These are phyloP conservation scores for Musa itinerans DNA, from an alignment of 176 grass and related monocot genomes.

Conservation along the genomic window DNA sequence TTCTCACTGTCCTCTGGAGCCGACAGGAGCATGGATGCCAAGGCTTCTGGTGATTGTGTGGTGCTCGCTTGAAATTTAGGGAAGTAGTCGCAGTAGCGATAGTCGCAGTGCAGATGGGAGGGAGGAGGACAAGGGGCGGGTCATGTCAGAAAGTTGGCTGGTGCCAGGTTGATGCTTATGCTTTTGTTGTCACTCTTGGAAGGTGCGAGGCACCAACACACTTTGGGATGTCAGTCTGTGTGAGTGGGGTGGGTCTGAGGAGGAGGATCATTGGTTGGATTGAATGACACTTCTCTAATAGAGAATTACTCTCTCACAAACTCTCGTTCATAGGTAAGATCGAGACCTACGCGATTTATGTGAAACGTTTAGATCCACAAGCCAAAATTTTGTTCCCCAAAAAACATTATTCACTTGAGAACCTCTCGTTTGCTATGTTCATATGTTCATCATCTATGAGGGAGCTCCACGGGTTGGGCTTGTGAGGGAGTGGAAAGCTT, in stretches of 20 bases:
- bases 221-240: background rate
- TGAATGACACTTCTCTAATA: too few relatives aligned
- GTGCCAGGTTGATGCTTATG: background rate
- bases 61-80: background rate
- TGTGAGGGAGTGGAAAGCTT: too few relatives aligned
- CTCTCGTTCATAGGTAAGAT: too few relatives aligned
- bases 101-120: background rate
- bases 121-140: background rate
- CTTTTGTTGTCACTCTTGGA: background rate
- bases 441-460: too few relatives aligned
- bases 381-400: too few relatives aligned
- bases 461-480: too few relatives aligned
- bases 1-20: conserved; percentile 1
- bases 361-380: too few relatives aligned
- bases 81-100: background rate
- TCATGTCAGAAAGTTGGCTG: background rate
- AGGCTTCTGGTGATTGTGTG: background rate
- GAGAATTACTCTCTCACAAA: too few relatives aligned
- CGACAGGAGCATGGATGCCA: background rate
- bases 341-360: too few relatives aligned
- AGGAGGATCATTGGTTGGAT: background rate
- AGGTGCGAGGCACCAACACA: background rate
- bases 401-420: too few relatives aligned
- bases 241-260: background rate
- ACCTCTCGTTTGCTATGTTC: too few relatives aligned